These are phyloP conservation scores for Pisolithus sp. DNA, from an alignment of 768 basidiomycete species.

Conservation along the genomic window DNA sequence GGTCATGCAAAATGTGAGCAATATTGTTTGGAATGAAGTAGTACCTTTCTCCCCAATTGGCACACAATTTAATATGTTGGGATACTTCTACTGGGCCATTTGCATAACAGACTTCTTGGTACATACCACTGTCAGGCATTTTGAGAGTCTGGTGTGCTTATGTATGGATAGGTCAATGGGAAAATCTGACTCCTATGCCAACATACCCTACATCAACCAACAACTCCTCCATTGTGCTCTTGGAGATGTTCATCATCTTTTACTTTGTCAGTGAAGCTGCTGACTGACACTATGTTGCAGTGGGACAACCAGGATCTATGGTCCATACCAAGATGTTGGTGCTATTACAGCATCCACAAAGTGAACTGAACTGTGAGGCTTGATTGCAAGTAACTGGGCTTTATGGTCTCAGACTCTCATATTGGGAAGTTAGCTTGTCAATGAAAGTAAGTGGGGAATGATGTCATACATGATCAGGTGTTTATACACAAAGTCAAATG, in stretches of 20 bases:
- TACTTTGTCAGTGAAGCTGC: neutral
- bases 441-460: constrained; percentile 34
- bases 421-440: constrained; percentile 65
- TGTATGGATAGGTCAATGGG: constrained; percentile 46
- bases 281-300: constrained; percentile 29
- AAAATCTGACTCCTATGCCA: constrained; percentile 46
- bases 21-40: constrained; percentile 70
- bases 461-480: neutral
- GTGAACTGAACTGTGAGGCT: constrained; percentile 1
- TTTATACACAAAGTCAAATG: constrained; percentile 47
- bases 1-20: constrained; percentile 51
- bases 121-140: neutral
- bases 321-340: constrained; percentile 71
- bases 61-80: constrained; percentile 50
- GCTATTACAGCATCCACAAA: neutral
- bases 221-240: constrained; percentile 56
- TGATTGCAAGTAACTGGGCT: constrained; percentile 54
- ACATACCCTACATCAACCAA: constrained; percentile 54
- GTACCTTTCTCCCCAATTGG: constrained; percentile 65
- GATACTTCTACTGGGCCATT: constrained; percentile 74
- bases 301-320: constrained; percentile 65
- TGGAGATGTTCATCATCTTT: constrained; percentile 56
- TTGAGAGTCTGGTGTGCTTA: neutral
- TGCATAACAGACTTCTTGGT: constrained; percentile 53
- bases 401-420: constrained; percentile 50